Conservation (phyloP, 2,329 filamentous ascomycete species). For the Colletotrichum sp. region DNA sequence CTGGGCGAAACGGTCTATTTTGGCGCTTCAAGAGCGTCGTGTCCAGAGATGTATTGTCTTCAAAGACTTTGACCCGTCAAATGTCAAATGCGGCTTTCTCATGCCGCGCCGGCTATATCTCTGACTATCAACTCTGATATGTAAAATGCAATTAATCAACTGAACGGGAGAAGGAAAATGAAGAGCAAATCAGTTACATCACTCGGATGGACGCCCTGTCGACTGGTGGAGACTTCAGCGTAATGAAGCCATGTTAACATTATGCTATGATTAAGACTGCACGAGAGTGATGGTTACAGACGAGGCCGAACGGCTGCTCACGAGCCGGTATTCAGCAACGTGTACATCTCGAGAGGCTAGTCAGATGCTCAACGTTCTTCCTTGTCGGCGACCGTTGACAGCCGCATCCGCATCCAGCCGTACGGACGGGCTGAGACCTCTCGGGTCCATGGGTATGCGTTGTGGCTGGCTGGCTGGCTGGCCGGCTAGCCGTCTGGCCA, state of each 20-base stretch:
- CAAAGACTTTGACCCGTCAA: not conserved
- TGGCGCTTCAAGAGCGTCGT: not conserved
- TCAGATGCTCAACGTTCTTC: not conserved
- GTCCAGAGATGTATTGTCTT: not conserved
- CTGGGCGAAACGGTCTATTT: not conserved
- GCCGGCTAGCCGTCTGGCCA: not conserved
- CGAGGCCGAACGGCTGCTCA: not conserved
- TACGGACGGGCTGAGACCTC: not conserved
- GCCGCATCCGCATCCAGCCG: not conserved
- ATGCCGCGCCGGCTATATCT: not conserved
- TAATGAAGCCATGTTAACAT: not conserved
- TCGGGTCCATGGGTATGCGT: not conserved
- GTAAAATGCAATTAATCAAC: not conserved
- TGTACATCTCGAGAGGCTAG: not conserved
- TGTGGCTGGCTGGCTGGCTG: not conserved
- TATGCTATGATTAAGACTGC: not conserved
- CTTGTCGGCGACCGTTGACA: not conserved
- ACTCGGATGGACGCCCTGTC: not conserved
- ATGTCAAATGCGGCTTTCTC: not conserved
- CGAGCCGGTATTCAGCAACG: not conserved
- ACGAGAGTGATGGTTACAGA: not conserved
- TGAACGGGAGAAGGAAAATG: not conserved
- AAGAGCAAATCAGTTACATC: not conserved
- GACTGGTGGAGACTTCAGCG: not conserved
- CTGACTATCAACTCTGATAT: not conserved